Evolutionary conservation across 2,329 filamentous ascomycete genomes (phyloP).

Genomic region (Aureobasidium sp.): DNA sequence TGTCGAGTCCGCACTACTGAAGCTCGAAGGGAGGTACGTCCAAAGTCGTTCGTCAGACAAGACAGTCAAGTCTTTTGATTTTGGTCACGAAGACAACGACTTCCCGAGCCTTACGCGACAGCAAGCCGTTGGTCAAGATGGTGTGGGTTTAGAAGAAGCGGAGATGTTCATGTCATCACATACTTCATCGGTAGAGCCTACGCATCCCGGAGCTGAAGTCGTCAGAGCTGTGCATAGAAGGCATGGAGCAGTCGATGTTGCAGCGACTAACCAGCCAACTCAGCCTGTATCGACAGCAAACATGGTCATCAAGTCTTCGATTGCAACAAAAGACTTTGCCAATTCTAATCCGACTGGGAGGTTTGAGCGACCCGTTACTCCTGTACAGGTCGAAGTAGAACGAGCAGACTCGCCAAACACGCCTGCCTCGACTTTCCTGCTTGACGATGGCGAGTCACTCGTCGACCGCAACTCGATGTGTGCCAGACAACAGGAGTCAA

Average conservation of each 20-base stretch:
- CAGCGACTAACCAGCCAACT: neutral
- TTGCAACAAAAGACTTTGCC: slow-evolving; percentile 2
- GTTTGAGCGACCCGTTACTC: neutral
- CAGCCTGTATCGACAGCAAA: neutral
- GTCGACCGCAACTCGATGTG: slow-evolving; percentile 42
- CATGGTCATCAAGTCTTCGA: neutral
- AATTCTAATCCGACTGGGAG: neutral
- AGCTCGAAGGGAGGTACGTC: slow-evolving; percentile 80
- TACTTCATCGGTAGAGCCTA: too few relatives aligned
- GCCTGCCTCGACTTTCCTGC: slow-evolving; percentile 37
- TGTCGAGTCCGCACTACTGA: slow-evolving; percentile 83
- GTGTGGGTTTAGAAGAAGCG: neutral
- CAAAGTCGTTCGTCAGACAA: neutral
- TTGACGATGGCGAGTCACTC: slow-evolving; percentile 46
- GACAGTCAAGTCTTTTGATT: neutral
- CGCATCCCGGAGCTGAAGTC: neutral
- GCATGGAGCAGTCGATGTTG: neutral
- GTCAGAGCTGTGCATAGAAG: neutral
- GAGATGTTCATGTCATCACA: neutral
- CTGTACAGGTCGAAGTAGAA: neutral
- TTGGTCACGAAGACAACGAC: neutral
- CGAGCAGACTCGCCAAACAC: neutral
- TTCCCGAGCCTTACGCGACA: neutral
- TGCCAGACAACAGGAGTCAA: neutral
- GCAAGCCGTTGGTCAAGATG: neutral